Conservation (phyloP, 176 grass and related monocot species). For the Aechmea fasciata region DNA sequence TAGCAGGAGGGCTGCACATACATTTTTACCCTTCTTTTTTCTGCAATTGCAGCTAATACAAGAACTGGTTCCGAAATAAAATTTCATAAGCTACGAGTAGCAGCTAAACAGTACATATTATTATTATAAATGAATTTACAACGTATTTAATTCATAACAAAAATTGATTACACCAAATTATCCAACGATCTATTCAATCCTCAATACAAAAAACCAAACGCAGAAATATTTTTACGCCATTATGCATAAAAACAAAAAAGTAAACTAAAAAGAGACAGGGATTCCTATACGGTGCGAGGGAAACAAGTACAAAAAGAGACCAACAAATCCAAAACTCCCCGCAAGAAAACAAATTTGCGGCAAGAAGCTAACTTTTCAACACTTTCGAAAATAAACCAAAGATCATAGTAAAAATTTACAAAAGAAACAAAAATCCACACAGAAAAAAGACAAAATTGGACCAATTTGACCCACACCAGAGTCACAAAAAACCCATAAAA, state of each 20-base stretch:
- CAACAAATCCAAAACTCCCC: slow-evolving; percentile 24
- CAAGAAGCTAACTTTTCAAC: no score
- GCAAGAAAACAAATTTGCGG: neutral
- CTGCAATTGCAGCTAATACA: neutral
- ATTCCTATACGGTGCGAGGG: no score
- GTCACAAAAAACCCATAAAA: slow-evolving; percentile 22
- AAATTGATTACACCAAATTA: no score
- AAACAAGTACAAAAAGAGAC: no score
- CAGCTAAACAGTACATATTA: no score
- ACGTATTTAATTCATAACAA: no score
- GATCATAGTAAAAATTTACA: neutral
- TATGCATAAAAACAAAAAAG: no score
- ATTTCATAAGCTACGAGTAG: no score
- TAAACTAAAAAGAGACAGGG: no score
- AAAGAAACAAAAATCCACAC: neutral
- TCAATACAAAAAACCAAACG: neutral
- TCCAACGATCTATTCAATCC: no score
- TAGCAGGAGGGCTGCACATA: neutral
- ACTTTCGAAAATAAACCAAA: neutral
- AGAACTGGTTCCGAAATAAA: no score
- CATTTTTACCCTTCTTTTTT: neutral
- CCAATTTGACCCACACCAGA: slow-evolving; percentile 10
- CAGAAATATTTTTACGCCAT: neutral
- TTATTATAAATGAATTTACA: no score
- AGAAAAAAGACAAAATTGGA: neutral